Evolutionary conservation across 2,329 filamentous ascomycete genomes (phyloP).

Genomic region (Calonectria multiphialidica): DNA sequence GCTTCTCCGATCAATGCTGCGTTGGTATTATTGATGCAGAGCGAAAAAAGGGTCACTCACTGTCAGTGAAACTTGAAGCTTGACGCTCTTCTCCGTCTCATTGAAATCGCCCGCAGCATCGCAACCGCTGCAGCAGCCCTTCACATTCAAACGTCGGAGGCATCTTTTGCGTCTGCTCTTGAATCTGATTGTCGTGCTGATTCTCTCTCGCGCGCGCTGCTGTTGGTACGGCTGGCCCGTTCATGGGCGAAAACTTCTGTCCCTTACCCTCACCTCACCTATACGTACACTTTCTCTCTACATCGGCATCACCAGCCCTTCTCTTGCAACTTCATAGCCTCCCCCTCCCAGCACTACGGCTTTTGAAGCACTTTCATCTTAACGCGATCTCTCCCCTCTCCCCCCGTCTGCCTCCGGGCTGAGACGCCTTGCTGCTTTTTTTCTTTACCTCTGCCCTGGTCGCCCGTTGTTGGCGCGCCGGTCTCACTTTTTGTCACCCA

Average conservation of each 20-base stretch:
- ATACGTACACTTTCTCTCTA: constrained; percentile 42
- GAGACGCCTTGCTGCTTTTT: constrained; percentile 6
- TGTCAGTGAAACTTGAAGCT: constrained; percentile 33
- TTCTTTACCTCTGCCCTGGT: constrained; percentile 11
- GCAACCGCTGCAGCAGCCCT: constrained; percentile 29
- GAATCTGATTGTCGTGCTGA: constrained; percentile 27
- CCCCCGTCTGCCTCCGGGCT: constrained; percentile 10
- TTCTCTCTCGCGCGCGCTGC: constrained; percentile 31
- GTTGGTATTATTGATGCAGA: constrained; percentile 37
- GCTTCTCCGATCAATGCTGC: constrained; percentile 27
- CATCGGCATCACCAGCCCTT: constrained; percentile 27
- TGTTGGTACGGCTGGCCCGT: constrained; percentile 36
- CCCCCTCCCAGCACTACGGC: background rate
- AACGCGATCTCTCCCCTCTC: constrained; percentile 7
- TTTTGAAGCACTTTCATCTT: constrained; percentile 1
- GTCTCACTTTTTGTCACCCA: constrained; percentile 28
- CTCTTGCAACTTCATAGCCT: constrained; percentile 32
- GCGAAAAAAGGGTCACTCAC: constrained; percentile 42
- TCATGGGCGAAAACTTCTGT: constrained; percentile 43
- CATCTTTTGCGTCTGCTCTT: constrained; percentile 15
- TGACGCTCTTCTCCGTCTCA: constrained; percentile 42
- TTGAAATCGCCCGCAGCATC: constrained; percentile 26
- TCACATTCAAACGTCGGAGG: constrained; percentile 23
- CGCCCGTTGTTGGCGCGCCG: constrained; percentile 20
- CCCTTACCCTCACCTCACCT: constrained; percentile 41